Evolutionary conservation across 176 grass and related monocot species (phyloP).

Genomic region (Triticum monococcum): DNA sequence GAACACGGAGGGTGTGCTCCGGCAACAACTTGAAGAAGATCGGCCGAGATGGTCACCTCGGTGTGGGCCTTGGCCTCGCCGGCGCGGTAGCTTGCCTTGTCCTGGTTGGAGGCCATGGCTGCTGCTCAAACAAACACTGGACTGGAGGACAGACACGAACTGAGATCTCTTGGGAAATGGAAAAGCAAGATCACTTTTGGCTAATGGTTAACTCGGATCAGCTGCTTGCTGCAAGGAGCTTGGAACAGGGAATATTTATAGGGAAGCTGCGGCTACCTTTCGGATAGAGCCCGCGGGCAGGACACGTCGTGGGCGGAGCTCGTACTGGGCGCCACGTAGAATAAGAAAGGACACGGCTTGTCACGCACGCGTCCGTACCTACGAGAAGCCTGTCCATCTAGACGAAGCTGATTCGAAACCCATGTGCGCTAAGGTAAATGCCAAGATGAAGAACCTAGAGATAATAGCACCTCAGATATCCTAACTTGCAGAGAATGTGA

Average conservation of each 20-base stretch:
- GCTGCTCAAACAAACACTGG: background rate
- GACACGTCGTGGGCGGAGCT: conserved; percentile 16
- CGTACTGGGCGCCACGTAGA: conserved; percentile 31
- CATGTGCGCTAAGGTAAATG: background rate
- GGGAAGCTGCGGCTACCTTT: background rate
- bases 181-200: background rate
- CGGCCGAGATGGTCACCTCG: conserved; percentile 28
- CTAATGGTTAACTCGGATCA: background rate
- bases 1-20: background rate
- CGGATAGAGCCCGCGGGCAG: background rate
- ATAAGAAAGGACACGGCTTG: conserved; percentile 24
- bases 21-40: background rate
- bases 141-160: background rate
- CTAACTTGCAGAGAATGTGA: no score
- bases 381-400: conserved; percentile 28
- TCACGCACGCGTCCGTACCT: conserved; percentile 17
- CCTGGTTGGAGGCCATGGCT: conserved; percentile 56
- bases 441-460: conserved; percentile 32
- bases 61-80: conserved; percentile 71
- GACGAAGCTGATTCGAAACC: conserved; percentile 3
- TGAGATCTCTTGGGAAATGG: background rate
- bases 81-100: conserved; percentile 47
- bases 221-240: background rate
- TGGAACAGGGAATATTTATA: background rate
- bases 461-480: no score